Base-by-base conservation (phyloP, 106 monocot species). In the Apostasia shenzhenica region DNA sequence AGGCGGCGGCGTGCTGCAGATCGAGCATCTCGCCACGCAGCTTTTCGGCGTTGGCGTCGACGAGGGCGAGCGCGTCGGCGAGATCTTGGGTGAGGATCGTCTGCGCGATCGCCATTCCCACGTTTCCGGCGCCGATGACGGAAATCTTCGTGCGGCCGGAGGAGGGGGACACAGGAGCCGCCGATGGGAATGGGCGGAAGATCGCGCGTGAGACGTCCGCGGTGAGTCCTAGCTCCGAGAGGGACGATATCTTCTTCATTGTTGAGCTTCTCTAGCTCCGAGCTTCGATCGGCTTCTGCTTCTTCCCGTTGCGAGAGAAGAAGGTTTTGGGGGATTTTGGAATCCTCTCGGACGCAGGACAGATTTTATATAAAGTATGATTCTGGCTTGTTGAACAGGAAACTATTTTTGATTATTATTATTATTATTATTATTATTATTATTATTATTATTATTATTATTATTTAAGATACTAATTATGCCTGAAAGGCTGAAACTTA, bases 101-200 rank as follows among this genome's bases (percentile, higher is more conserved):
- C 74, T 94, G 94, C 42, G 90, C 90, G 66, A 94, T 94, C 39
- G 94, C 91, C 94, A 94, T 94, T 37, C 94, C 94, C 6, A 94
- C 94, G 85, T 94, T 90, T 48, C 94, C 94, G 57, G 55, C 87
- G 10, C 94, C 94, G 71, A 94, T 69, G 39, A 94, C 68, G 45
- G 94, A 81, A 46, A 94, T 78, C 77, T 94, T 94, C 49, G 80
- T 87, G 54, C 62, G 78, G 14, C 67, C 80, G 48, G 39, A 77
- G 38, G 72, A 53, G 2, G 61, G 72, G 42, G 75, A 66, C 2
- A 67, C 44, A 6, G 83, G 61, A 0, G 60, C 63, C 3, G 80
- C 68, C 8, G 67, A 38, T 3, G 48, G 50, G 56, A 88, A 63
- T 44, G 82, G 79, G 6, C 55, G 72, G 81, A 94, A 91, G 67